phyloP scores from a whole-genome alignment of 2,329 filamentous ascomycete species.

The Dryadomyces quercus-mongolicae region DNA sequence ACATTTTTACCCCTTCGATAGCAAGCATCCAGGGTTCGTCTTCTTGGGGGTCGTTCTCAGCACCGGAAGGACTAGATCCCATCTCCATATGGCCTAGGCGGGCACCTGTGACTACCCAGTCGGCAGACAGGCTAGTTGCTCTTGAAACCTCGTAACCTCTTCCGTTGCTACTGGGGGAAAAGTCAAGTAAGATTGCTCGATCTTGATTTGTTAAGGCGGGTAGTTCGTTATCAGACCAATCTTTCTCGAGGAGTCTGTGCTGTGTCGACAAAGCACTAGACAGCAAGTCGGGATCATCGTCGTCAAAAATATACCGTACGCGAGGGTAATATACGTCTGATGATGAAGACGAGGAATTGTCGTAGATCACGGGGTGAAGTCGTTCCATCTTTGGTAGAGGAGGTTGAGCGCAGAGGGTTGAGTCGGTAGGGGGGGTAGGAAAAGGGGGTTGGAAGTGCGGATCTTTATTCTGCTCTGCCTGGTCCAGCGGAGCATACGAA shows the following conservation, averaged over 20 bases:
- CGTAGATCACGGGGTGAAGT: constrained; percentile 77
- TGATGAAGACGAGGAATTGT: constrained; percentile 40
- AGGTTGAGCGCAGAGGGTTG: constrained; percentile 10
- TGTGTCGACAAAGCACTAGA: constrained; percentile 49
- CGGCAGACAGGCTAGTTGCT: constrained; percentile 59
- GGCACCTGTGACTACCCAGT: constrained; percentile 52
- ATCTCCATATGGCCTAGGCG: constrained; percentile 30
- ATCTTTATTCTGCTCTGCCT: background rate
- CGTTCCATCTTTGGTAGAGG: constrained; percentile 50
- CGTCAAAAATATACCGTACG: constrained; percentile 85
- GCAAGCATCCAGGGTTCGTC: constrained; percentile 43
- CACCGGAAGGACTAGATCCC: constrained; percentile 17
- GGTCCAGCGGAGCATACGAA: background rate
- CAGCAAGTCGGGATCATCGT: constrained; percentile 74
- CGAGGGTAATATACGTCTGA: constrained; percentile 64
- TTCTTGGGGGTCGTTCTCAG: constrained; percentile 14
- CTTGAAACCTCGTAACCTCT: constrained; percentile 43
- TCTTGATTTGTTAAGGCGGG: constrained; percentile 19
- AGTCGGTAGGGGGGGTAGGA: constrained; percentile 1
- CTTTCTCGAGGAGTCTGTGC: constrained; percentile 12
- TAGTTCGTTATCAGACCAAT: constrained; percentile 15
- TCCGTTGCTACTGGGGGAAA: constrained; percentile 28
- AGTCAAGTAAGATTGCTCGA: constrained; percentile 44
- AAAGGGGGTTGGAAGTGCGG: background rate
- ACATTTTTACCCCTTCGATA: constrained; percentile 42